Percentiles rank a stretch among this genome's conserved stretches.
Evolutionary conservation across 257 asterid species (phyloP).

Genomic region (Scutellaria minor): DNA sequence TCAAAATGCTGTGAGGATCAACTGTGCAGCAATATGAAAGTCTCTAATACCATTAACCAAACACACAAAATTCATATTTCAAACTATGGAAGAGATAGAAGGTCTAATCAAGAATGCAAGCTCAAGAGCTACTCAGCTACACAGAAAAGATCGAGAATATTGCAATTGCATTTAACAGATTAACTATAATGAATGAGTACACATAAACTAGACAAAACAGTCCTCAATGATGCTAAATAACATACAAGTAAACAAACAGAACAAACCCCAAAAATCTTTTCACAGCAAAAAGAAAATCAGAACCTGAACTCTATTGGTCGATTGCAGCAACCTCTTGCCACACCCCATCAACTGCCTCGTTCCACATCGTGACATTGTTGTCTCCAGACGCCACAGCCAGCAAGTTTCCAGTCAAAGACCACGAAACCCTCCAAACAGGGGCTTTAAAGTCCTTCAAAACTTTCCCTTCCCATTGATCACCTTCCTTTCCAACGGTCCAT

Average conservation of each 20-base stretch:
- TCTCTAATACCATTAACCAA: no score
- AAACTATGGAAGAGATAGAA: background rate
- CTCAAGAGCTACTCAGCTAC: background rate
- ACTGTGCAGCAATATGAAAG: no score
- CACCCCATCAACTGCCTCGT: slow-evolving; percentile 85
- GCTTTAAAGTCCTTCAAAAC: slow-evolving; percentile 72
- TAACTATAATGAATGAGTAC: slow-evolving; percentile 41
- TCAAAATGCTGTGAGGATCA: no score
- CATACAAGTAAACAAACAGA: slow-evolving; percentile 35
- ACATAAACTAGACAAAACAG: slow-evolving; percentile 23
- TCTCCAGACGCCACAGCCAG: slow-evolving; percentile 87
- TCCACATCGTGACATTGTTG: slow-evolving; percentile 71
- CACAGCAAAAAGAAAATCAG: background rate
- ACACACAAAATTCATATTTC: no score
- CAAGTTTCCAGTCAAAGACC: slow-evolving; percentile 86
- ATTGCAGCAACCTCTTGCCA: slow-evolving; percentile 74
- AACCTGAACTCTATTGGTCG: slow-evolving; percentile 51
- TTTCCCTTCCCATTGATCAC: slow-evolving; percentile 82
- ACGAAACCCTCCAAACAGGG: slow-evolving; percentile 92
- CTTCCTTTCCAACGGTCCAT: slow-evolving; percentile 77
- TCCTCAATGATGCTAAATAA: slow-evolving; percentile 23
- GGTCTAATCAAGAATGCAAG: slow-evolving; percentile 12
- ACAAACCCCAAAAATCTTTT: background rate
- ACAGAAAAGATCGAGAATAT: background rate
- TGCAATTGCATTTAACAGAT: background rate